Base-by-base conservation (phyloP, 2,329 filamentous ascomycete genomes). In the Rhynchosporium agropyri region DNA sequence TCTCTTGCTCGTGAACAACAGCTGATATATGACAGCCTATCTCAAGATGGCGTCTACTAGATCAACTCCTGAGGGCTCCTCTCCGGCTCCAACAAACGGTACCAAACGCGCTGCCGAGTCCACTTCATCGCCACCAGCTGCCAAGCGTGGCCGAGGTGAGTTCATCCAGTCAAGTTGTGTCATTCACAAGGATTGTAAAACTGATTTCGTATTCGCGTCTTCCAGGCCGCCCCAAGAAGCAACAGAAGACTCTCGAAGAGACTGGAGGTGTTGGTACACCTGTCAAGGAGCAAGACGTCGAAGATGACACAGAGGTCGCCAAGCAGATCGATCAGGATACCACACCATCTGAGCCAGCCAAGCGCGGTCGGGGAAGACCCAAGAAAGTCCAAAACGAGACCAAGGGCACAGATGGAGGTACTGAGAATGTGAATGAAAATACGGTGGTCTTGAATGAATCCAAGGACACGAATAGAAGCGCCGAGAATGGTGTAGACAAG, bases 291-390 rank as follows among this genome's bases (percentile, higher is more conserved):
- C 56, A 61, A 3, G 20, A 50, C 26, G 26, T 54, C 15, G 36
- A 58, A 13, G 40, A 62, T 9, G 54, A 53, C 7, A 13, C 38
- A 15, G 50, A 56, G 6, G 15, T 49, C 20, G 20, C 36, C 4
- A 38, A 45, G 26, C 26, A 58, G 54, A 42, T 40, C 13, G 51
- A 54, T 28, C 36, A 40, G 20, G 36, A 54, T 49, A 49, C 46
- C 36, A 29, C 33, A 3, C 38, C 53, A 20, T 12, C 50, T 38
- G 65, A 69, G 29, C 65, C 58, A 31, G 65, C 73, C 0, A 81
- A 80, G 65, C 76, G 76, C 46, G 77, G 75, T 48, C 78, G 64
- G 15, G 61, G 61, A 8, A 50, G 56, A 57, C 40, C 49, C 4
- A 61, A 61, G 55, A 67, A 65, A 15, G 67, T 71, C 43, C 72